Conservation (phyloP, 2,329 filamentous ascomycete genomes). For the Fusarium musae region DNA sequence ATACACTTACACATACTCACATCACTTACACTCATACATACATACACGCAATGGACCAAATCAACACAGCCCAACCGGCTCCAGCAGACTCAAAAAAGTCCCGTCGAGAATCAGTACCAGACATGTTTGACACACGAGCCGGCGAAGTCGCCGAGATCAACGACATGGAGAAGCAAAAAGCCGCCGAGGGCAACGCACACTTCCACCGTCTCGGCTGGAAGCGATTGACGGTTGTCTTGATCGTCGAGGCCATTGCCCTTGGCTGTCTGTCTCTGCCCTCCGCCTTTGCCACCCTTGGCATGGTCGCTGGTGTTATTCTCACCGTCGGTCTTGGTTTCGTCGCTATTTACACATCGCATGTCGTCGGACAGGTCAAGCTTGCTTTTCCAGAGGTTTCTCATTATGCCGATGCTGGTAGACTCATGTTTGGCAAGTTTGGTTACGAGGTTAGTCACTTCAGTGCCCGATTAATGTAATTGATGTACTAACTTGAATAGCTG, state of each 20-base stretch:
- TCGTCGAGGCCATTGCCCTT: conserved; percentile 67
- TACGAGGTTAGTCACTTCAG: conserved; percentile 55
- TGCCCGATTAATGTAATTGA: too few species aligned
- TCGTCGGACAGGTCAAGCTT: conserved; percentile 61
- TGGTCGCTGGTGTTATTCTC: conserved; percentile 60
- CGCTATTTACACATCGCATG: conserved; percentile 60
- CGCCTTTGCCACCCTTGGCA: conserved; percentile 64
- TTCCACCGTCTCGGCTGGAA: conserved; percentile 68
- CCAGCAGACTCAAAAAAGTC: conserved; percentile 18
- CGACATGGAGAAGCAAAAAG: conserved; percentile 60
- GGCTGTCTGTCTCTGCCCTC: conserved; percentile 62
- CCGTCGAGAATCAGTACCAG: conserved; percentile 23
- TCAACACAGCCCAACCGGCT: conserved; percentile 20
- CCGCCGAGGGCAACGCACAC: conserved; percentile 57
- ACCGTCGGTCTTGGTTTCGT: conserved; percentile 56
- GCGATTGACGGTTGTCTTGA: conserved; percentile 64
- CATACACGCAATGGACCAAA: conserved; percentile 29
- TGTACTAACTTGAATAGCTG: conserved; percentile 46
- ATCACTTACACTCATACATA: too few species aligned
- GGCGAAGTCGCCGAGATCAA: conserved; percentile 54
- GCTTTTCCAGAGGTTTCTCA: conserved; percentile 67
- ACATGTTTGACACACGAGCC: conserved; percentile 44
- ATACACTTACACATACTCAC: background rate
- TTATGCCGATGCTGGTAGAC: conserved; percentile 74
- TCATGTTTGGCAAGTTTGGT: conserved; percentile 69